Conservation (phyloP, 352 stramenopile genomes). For the Pythium chondricola region DNA sequence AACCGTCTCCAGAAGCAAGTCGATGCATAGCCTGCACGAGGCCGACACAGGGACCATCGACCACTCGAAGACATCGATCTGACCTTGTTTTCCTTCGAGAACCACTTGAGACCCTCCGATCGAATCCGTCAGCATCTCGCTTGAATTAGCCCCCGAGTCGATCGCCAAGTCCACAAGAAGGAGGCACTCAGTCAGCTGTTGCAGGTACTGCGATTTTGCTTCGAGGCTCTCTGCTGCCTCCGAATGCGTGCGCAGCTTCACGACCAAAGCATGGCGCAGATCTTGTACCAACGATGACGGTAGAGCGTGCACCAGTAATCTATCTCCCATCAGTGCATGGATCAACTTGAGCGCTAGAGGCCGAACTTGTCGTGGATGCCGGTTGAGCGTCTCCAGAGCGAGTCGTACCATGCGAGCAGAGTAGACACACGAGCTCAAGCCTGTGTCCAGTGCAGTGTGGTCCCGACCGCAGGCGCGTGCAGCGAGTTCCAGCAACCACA, state of each 20-base stretch:
- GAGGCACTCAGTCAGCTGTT: constrained; percentile 50
- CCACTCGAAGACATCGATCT: neutral
- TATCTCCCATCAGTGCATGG: constrained; percentile 29
- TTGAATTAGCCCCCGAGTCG: constrained; percentile 25
- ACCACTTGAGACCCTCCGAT: too few relatives aligned
- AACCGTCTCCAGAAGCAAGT: too few relatives aligned
- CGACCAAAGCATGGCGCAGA: constrained; percentile 31
- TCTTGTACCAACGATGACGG: constrained; percentile 30
- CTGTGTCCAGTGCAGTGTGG: neutral
- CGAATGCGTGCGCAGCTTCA: constrained; percentile 48
- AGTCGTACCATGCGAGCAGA: neutral
- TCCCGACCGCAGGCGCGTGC: neutral
- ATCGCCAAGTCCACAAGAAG: constrained; percentile 50
- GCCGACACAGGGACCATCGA: neutral
- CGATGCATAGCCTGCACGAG: too few relatives aligned
- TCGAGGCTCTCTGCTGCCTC: constrained; percentile 38
- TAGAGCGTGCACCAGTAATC: constrained; percentile 29
- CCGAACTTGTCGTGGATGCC: constrained; percentile 39
- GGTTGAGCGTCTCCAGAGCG: neutral
- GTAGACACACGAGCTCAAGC: neutral
- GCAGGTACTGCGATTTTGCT: constrained; percentile 57
- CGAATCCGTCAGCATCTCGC: neutral
- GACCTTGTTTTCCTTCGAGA: neutral
- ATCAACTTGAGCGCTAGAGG: constrained; percentile 33
- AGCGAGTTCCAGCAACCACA: constrained; percentile 16